Base-by-base conservation (phyloP, 2,329 filamentous ascomycete species). In the Chrysoporthe austroafricana region DNA sequence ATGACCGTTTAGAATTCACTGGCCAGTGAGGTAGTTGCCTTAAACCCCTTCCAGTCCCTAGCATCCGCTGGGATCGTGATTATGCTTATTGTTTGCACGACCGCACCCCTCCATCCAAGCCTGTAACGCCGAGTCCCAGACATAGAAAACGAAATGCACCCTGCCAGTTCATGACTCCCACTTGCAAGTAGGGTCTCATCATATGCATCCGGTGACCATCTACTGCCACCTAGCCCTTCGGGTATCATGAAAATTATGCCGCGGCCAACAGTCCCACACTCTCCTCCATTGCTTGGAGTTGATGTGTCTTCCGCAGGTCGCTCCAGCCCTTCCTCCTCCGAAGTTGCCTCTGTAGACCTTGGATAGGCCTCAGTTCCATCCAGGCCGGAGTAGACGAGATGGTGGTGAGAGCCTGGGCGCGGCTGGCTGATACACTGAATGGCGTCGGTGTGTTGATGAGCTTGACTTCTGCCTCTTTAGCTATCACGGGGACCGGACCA, bases 301-400 rank as follows among this genome's bases (percentile, higher is more conserved):
- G 50, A 36, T 43, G 48, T 32, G 18, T 62, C 39, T 46, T 56
- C 18, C 64, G 54, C 13, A 52, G 39, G 14, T 66, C 58, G 4
- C 42, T 52, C 64, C 64, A 66, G n/a, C 64, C 64, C 42, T 66
- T 44, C 36, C 64, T 66, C 64, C 64, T 54, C 3, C 64, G 64
- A 9, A 66, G 36, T 34, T 63, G 61, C 34, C 58, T 57, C 16
- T 48, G 64, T 11, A 57, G 39, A 4, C 42, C 64, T n/a, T 50
- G 59, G 39, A 66, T 66, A 18, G 57, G 46, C 16, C 64, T 42
- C 42, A 66, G 14, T 14, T 66, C 64, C 21, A 57, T 46, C 58
- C 57, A 62, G 2, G 58, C 46, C 32, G 63, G 43, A 18, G 64
- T 34, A 5, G 57, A 34, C 1, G 64, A 56, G 32, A 34, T 21